A percentile compares a stretch with the other conserved stretches of the same genome.
Conservation (phyloP, 2,329 filamentous ascomycete genomes). For the Magnaporthiopsis incrustans region DNA sequence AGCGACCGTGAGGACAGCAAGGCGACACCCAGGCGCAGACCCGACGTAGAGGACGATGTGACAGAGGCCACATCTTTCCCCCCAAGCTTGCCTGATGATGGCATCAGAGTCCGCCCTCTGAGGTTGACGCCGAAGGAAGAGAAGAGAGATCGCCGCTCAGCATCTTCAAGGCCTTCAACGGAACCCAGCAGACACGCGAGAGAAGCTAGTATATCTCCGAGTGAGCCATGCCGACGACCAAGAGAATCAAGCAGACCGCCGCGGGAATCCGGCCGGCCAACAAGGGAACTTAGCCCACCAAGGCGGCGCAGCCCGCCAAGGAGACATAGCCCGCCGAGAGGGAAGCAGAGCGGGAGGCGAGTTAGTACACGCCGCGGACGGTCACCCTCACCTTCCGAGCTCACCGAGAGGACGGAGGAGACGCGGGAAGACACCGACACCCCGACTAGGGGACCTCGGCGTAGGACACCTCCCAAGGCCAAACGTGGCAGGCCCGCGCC, state of each 20-base stretch:
- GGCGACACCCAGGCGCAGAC: background rate
- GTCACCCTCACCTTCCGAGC: constrained; percentile 8
- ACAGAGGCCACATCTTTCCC: constrained; percentile 22
- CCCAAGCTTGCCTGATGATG: constrained; percentile 23
- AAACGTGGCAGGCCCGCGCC: constrained; percentile 10
- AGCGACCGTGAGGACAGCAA: constrained; percentile 14
- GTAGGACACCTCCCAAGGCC: constrained; percentile 5
- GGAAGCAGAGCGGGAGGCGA: background rate
- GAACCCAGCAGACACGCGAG: background rate
- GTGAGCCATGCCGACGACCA: background rate
- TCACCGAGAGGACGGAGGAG: constrained; percentile 2
- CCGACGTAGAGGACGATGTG: constrained; percentile 17
- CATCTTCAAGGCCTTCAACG: background rate
- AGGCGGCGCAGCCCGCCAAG: background rate
- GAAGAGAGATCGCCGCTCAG: constrained; percentile 16
- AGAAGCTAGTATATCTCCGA: background rate
- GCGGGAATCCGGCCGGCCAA: background rate
- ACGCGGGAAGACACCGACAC: constrained; percentile 11
- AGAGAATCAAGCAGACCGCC: background rate
- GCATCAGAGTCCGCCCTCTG: constrained; percentile 24
- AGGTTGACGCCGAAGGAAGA: constrained; percentile 19
- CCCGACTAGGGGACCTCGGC: constrained; percentile 15
- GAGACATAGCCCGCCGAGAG: background rate
- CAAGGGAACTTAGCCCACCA: background rate
- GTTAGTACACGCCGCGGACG: constrained; percentile 16